Base-by-base conservation (phyloP, 1,284 basidiomycete species). In the Malassezia sympodialis region DNA sequence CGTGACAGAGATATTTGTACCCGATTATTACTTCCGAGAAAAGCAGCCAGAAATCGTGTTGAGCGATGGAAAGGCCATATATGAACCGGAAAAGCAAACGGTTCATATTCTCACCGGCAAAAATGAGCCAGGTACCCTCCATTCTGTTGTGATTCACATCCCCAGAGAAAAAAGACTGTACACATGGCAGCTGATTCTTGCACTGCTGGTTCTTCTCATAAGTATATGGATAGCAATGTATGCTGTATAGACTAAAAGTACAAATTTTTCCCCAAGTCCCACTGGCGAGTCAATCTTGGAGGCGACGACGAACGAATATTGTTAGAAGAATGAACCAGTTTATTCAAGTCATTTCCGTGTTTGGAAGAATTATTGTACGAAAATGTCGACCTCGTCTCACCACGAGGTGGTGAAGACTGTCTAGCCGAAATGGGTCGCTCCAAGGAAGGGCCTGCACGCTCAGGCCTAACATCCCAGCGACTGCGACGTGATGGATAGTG, bases 1-100 rank as follows among this genome's bases (percentile, higher is more conserved):
- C 23, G 40, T 49, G 15, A 72, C 68, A 3, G 66, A 72, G 27
- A 59, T 69, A 39, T 70, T 64, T 41, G 42, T 70, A 3, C 68
- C 68, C 2, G 49, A 50, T 0, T 68, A 62, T 47, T 51, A 61
- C 47, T 67, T 63, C 56, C 24, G 31, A 3, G 37, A 35, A 12
- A 17, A 3, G 7, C 14, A 21, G 12, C 34, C 34, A 3, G 21
- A 30, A 4, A 41, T 49, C 15, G 5, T 19, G 23, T 11, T 51
- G 15, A 43, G 41, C 14, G 37, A 46, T 37, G 49, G 47, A 23
- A 30, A 23, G 19, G 46, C 39, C 28, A 24, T 34, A 8, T 53
- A 46, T 30, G 43, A 50, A n/a, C 26, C 42, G 10, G 30, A 44
- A 23, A 32, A 51, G 1, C 67, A 69, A 43, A 63, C 65, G 10